Evolutionary conservation across 805 yeast species (phyloP).

Genomic region (Wickerhamomyces kurtzmanii): DNA sequence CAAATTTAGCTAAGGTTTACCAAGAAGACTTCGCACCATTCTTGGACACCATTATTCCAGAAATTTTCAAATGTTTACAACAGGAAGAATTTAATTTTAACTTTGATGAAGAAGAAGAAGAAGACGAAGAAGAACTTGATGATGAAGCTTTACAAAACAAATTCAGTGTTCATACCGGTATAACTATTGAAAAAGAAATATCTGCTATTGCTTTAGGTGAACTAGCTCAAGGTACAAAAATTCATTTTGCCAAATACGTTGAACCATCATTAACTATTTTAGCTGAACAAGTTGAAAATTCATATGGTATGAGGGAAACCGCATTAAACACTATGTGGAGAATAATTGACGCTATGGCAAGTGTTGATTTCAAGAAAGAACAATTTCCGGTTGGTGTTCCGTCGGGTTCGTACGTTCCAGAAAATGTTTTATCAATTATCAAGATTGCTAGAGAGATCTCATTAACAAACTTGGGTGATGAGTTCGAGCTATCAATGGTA

Average conservation of each 20-base stretch:
- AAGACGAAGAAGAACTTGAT: constrained; percentile 37
- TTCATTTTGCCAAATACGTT: constrained; percentile 67
- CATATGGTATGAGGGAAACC: constrained; percentile 86
- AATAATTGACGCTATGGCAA: constrained; percentile 61
- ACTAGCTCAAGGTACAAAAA: constrained; percentile 80
- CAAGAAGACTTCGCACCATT: constrained; percentile 84
- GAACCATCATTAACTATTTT: constrained; percentile 58
- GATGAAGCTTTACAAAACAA: constrained; percentile 62
- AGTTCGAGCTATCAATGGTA: constrained; percentile 78
- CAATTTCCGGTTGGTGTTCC: constrained; percentile 58
- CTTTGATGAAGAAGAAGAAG: constrained; percentile 38
- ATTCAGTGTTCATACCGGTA: constrained; percentile 85
- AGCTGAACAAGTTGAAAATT: constrained; percentile 67
- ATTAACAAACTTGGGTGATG: constrained; percentile 56
- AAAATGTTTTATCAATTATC: constrained; percentile 46
- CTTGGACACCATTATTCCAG: constrained; percentile 75
- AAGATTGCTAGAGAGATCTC: constrained; percentile 61
- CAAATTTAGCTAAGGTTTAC: constrained; percentile 91
- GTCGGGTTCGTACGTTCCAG: constrained; percentile 48
- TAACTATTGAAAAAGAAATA: constrained; percentile 91
- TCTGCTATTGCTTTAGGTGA: constrained; percentile 89
- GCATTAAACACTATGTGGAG: constrained; percentile 80
- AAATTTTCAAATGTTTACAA: constrained; percentile 70
- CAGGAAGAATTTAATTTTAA: constrained; percentile 78
- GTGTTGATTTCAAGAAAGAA: constrained; percentile 36